These are phyloP conservation scores for Achaetomiella virescens DNA, from an alignment of 495 filamentous ascomycete species.

Conservation along the genomic window DNA sequence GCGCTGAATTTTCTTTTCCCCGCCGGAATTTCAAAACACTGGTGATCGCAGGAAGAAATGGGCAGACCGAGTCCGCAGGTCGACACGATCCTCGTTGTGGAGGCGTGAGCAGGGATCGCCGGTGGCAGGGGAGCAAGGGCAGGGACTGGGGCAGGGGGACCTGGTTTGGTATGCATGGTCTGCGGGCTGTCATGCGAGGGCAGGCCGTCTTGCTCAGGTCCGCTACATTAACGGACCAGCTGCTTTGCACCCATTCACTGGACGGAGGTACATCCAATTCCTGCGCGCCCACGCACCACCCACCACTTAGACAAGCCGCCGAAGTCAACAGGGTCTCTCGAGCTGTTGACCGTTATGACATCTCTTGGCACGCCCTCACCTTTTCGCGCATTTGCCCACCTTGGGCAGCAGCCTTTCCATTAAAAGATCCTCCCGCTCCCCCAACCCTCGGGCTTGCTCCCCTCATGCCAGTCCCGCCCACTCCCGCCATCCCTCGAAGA, in stretches of 20 bases:
- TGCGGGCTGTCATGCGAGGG: constrained; percentile 19
- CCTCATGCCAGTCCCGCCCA: not conserved
- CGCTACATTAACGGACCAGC: constrained; percentile 4
- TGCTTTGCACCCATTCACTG: not conserved
- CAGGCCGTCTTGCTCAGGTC: constrained; percentile 3
- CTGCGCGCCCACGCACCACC: not conserved
- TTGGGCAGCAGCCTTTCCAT: constrained; percentile 10
- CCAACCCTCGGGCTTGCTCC: constrained; percentile 6
- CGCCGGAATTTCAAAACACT: not conserved
- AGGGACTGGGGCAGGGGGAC: not conserved
- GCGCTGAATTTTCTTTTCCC: not conserved
- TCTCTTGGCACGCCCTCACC: constrained; percentile 11
- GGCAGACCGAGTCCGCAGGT: not conserved
- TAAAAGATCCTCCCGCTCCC: constrained; percentile 24
- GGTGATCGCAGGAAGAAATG: not conserved
- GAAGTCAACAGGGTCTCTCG: too few species aligned
- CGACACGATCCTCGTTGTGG: not conserved
- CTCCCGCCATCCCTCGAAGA: constrained; percentile 6
- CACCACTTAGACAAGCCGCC: not conserved
- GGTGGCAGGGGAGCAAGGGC: not conserved
- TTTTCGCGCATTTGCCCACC: constrained; percentile 1
- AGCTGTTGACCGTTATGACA: constrained; percentile 18
- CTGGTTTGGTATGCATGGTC: not conserved
- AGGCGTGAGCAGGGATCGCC: constrained; percentile 1
- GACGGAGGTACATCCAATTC: constrained; percentile 10